Evolutionary conservation across 495 filamentous ascomycete species (phyloP), one percentile per base, ranked within the genome.

Genomic region (Penicillium steckii): DNA sequence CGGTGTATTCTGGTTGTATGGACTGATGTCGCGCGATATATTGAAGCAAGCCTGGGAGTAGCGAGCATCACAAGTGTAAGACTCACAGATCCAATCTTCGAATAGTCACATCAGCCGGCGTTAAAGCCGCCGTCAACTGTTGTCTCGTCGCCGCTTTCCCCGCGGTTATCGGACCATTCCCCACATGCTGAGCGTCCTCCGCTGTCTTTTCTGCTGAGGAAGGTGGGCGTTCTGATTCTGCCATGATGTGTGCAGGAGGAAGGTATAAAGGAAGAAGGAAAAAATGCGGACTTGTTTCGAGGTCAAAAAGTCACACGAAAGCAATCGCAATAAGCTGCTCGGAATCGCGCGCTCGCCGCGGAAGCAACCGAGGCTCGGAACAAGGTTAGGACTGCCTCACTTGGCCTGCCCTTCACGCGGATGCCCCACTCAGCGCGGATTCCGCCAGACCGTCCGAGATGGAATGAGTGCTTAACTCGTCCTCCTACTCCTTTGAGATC

Each of bases 61-160:
- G 18, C 10, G 13, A 19, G 8, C 18, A 25, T 1, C 23, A 30
- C 17, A 12, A 5, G 26, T 48, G 30, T n/a, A 44, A 29, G 19
- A 45, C 70, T 62, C 55, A 76, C 73, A 61, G 65, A 47, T 74
- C 54, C 37, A 76, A 41, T 7, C 73, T 69, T 7, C 61, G 64
- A 22, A 74, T 62, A 15, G 65, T 68, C 30, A 50, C 57, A 53
- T 77, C 72, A 7, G 67, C 66, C 33, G 67, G 60, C 23, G 38
- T 56, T 18, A 77, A 55, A 7, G 66, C 59, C 46, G 60, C 62
- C 40, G 68, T 55, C 48, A 71, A 48, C 58, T 64, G 66, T 41
- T 45, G 67, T 37, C 50, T 65, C 29, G 52, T 42, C 22, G 52
- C 32, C 10, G 55, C 10, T 54, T 59, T 60, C 57, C 56, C 60